Evolutionary conservation across 2,329 filamentous ascomycete genomes (phyloP).

Genomic region (Colletotrichum lentis): DNA sequence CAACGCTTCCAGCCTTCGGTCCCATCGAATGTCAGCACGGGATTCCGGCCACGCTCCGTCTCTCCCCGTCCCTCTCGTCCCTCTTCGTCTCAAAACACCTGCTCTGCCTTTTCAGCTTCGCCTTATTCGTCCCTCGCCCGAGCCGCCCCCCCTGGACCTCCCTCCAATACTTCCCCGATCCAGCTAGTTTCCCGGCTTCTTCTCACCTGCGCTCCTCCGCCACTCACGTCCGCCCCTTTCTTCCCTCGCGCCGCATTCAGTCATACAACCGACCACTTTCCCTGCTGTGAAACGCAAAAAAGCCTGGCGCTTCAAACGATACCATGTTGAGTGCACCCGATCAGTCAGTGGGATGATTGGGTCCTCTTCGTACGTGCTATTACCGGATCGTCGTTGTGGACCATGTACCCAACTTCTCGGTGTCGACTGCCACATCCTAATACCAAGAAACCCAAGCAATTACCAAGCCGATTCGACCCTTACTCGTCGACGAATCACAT

Average conservation of each 20-base stretch:
- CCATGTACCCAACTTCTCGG: constrained; percentile 6
- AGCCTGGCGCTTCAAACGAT: neutral
- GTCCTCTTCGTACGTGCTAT: neutral
- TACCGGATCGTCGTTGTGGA: neutral
- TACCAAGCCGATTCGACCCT: constrained; percentile 24
- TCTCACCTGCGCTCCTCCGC: neutral
- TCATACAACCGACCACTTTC: neutral
- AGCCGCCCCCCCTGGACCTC: neutral
- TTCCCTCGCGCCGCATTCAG: neutral
- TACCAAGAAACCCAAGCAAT: constrained; percentile 32
- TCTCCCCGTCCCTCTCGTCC: neutral
- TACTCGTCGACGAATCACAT: constrained; percentile 11
- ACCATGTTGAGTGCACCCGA: neutral
- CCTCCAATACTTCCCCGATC: constrained; percentile 13
- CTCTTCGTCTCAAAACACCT: neutral
- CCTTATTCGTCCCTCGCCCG: constrained; percentile 1
- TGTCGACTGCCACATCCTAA: constrained; percentile 15
- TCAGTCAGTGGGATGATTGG: neutral
- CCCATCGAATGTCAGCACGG: constrained; percentile 24
- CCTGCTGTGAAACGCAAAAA: neutral
- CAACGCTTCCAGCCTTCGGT: constrained; percentile 5
- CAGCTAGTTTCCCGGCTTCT: constrained; percentile 15
- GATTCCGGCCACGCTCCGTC: constrained; percentile 1
- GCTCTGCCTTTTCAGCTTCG: neutral
- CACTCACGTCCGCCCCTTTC: neutral